These are phyloP conservation scores for Delitschia confertaspora DNA, from an alignment of 495 filamentous ascomycete genomes.

Conservation along the genomic window DNA sequence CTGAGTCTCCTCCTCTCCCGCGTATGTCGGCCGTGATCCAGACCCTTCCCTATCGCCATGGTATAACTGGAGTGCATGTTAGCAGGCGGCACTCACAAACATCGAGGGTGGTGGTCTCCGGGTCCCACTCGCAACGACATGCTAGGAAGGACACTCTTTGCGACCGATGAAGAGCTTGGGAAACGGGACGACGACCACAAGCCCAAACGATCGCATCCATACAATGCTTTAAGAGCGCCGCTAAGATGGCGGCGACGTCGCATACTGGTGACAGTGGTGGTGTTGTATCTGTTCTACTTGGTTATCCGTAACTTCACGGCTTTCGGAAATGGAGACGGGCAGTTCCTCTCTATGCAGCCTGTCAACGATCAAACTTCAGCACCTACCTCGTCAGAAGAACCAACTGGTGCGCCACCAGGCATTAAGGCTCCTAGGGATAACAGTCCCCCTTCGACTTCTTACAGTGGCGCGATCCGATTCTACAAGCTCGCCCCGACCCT, in stretches of 20 bases:
- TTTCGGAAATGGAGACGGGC: not conserved
- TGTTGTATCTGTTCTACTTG: conserved; percentile 36
- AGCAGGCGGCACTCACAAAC: conserved; percentile 1
- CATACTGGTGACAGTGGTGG: conserved; percentile 38
- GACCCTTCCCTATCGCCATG: conserved; percentile 6
- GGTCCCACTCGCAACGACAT: conserved; percentile 19
- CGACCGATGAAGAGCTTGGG: conserved; percentile 58
- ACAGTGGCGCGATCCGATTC: conserved; percentile 50
- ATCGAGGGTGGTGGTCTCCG: conserved; percentile 21
- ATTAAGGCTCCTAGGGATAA: conserved; percentile 19
- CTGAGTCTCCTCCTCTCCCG: too few relatives aligned
- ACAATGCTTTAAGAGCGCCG: conserved; percentile 32
- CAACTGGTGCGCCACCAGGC: conserved; percentile 26
- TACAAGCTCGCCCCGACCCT: conserved; percentile 45
- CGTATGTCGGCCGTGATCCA: conserved; percentile 11
- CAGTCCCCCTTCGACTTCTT: conserved; percentile 36
- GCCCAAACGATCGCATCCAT: conserved; percentile 28
- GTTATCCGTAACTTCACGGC: conserved; percentile 26
- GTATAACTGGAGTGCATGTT: conserved; percentile 12
- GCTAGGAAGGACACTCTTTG: conserved; percentile 39
- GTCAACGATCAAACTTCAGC: not conserved
- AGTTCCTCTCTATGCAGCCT: too few relatives aligned
- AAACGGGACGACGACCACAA: conserved; percentile 60
- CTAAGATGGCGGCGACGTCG: conserved; percentile 40
- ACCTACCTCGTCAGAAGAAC: conserved; percentile 15